Conservation (phyloP, 495 filamentous ascomycete species). For the Penicillium crystallinum region DNA sequence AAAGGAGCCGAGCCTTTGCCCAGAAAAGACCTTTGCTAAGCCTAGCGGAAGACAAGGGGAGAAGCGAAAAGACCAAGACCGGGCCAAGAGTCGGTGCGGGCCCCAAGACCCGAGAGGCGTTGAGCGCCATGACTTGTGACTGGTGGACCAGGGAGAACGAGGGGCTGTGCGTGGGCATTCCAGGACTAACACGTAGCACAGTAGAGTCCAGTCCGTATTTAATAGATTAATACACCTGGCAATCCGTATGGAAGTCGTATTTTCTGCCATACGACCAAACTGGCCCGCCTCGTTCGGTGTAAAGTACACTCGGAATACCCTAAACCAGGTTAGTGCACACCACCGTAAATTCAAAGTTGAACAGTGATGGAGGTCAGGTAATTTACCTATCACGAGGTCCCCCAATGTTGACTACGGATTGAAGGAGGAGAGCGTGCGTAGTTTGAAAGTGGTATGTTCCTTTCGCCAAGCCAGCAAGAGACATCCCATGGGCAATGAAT, state of each 20-base stretch:
- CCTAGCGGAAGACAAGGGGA: constrained; percentile 31
- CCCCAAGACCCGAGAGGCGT: constrained; percentile 7
- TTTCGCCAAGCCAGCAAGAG: constrained; percentile 17
- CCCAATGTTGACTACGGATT: not conserved
- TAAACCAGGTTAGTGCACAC: not conserved
- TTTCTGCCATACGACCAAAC: not conserved
- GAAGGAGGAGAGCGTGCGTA: not conserved
- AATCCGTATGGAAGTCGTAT: not conserved
- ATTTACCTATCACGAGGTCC: not conserved
- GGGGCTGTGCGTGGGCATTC: constrained; percentile 23
- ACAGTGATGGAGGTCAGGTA: not conserved
- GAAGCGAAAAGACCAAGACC: constrained; percentile 26
- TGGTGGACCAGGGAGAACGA: constrained; percentile 7
- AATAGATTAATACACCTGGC: not conserved
- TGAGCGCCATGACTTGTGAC: constrained; percentile 10
- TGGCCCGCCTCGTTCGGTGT: not conserved
- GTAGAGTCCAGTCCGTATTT: not conserved
- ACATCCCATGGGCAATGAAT: constrained; percentile 13
- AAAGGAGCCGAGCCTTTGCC: constrained; percentile 40
- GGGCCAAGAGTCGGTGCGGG: constrained; percentile 29
- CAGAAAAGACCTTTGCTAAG: constrained; percentile 35
- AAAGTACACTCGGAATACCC: not conserved
- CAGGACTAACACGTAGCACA: constrained; percentile 4
- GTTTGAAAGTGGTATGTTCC: not conserved
- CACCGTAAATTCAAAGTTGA: not conserved